A percentile compares a stretch with the other conserved stretches of the same genome.
Conservation (phyloP, 2,329 filamentous ascomycete species). For the Fusarium sp. region DNA sequence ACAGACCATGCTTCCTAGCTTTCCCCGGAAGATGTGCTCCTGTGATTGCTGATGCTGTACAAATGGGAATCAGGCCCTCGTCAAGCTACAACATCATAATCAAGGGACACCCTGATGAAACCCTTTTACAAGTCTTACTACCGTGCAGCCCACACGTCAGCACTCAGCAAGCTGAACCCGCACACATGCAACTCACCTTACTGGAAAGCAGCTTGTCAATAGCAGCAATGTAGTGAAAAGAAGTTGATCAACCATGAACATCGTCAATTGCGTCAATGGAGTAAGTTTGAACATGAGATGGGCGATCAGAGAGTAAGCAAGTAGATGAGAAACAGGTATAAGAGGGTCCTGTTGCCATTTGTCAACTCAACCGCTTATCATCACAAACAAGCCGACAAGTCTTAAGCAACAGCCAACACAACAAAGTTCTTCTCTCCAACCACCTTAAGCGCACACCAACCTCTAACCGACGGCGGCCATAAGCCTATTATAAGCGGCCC, state of each 20-base stretch:
- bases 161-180: constrained; percentile 7
- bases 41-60: background rate
- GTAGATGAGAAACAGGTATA: constrained; percentile 19
- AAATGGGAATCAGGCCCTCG: background rate
- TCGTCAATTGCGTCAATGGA: constrained; percentile 44
- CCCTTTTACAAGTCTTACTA: constrained; percentile 8
- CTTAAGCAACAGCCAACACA: constrained; percentile 1
- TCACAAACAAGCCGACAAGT: constrained; percentile 8
- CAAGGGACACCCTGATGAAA: background rate
- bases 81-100: background rate
- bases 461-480: constrained; percentile 67
- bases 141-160: constrained; percentile 21
- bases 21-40: background rate
- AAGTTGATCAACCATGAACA: background rate
- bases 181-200: constrained; percentile 9
- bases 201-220: constrained; percentile 6
- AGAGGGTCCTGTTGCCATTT: constrained; percentile 19
- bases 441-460: constrained; percentile 15
- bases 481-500: constrained; percentile 71
- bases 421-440: background rate
- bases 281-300: constrained; percentile 9
- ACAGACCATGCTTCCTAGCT: background rate
- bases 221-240: constrained; percentile 1
- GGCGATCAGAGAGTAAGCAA: constrained; percentile 4
- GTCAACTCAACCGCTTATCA: background rate